Evolutionary conservation across 1,284 basidiomycete species (phyloP), one percentile per base, ranked within the genome.

Genomic region (Puccinia horiana): DNA sequence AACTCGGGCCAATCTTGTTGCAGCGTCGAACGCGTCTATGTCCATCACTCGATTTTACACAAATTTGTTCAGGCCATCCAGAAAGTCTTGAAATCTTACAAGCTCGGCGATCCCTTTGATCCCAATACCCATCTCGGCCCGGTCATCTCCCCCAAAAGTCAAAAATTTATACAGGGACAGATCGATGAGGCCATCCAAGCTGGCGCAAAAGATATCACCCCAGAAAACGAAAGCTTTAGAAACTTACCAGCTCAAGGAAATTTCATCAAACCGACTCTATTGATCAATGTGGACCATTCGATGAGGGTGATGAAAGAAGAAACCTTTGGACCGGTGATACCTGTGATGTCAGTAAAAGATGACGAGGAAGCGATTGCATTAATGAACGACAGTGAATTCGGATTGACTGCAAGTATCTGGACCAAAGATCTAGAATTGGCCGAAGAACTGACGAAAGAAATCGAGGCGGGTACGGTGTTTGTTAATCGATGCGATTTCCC

Each of bases 371-470:
- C 95, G 0, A 88, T 98, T 81, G 86, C 88, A 47, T 90, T 97
- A 44, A 98, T 98, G 93, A 98, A 98, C 87, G 95, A 98, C 87
- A 97, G 95, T n/a, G 91, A 90, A 0, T 98, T 96, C 86, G 96
- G 96, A 18, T 89, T 98, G 47, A 98, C 96, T 0, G 94, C 94
- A 0, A 95, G 94, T 26, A 88, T 98, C 42, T 98, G 96, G 96
- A 97, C 96, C 0, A 90, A 94, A 85, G 92, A 91, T 0, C 90
- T 92, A 82, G 87, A 88, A 4, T 91, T 90, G 0, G 96, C 96
- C 88, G 86, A 92, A 83, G 88, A 86, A 79, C 89, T 98, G 70
- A 91, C 90, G 0, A 91, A 93, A 83, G 90, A 92, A 83, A 88
- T 98, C 67, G 91, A 96, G 84, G 92, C 92, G 0, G 96, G 96